Percentiles rank a stretch among this genome's conserved stretches.
Evolutionary conservation across 441 rosid genomes (phyloP).

Genomic region (Hura crepitans): DNA sequence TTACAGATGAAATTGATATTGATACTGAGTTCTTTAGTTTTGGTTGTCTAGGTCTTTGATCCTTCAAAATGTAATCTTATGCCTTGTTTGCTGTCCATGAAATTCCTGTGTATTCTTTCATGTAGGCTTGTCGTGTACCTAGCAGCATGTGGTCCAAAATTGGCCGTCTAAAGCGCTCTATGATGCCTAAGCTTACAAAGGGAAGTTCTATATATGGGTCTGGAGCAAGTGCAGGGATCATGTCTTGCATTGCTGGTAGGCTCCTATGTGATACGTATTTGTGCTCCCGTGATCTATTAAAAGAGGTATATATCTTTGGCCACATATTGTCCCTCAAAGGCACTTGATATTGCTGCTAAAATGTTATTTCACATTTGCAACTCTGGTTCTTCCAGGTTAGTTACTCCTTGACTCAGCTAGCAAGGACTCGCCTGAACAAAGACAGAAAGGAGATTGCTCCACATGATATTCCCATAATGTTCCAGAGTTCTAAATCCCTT

Average conservation of each 20-base stretch:
- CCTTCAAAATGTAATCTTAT: not conserved
- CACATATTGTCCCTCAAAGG: not conserved
- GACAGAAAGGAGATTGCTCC: conserved; percentile 85
- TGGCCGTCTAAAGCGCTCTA: conserved; percentile 90
- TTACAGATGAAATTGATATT: conserved; percentile 1
- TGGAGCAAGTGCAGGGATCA: conserved; percentile 89
- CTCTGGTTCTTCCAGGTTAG: conserved; percentile 66
- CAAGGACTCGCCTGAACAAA: conserved; percentile 80
- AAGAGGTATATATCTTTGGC: conserved; percentile 54
- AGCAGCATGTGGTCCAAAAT: conserved; percentile 96
- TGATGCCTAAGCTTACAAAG: conserved; percentile 84
- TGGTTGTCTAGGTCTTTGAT: not conserved
- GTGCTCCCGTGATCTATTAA: conserved; percentile 83
- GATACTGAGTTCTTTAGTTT: not conserved
- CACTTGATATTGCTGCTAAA: conserved; percentile 20
- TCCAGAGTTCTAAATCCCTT: conserved; percentile 69
- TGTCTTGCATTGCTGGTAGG: conserved; percentile 94
- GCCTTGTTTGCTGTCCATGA: conserved; percentile 12
- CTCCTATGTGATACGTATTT: conserved; percentile 86
- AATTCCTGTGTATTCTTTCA: conserved; percentile 8
- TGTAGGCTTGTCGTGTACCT: conserved; percentile 82
- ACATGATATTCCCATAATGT: conserved; percentile 75
- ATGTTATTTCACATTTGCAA: conserved; percentile 23
- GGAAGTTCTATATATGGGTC: conserved; percentile 71
- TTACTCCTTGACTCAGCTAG: conserved; percentile 89